Evolutionary conservation across 1,284 basidiomycete genomes (phyloP).

Genomic region (Neolentinus lepideus): DNA sequence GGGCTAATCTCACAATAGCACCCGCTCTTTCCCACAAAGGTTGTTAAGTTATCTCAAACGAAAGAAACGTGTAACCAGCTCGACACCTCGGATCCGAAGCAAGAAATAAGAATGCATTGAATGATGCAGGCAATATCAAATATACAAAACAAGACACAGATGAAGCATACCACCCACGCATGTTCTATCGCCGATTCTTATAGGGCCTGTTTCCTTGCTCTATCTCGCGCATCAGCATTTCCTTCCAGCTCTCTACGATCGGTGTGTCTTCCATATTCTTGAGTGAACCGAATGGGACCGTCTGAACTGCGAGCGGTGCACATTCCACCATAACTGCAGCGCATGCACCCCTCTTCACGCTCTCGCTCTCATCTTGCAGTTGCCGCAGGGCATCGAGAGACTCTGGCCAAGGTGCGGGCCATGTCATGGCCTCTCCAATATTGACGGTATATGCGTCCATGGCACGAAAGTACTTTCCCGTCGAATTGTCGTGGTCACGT

Average conservation of each 20-base stretch:
- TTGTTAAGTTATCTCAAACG: no score
- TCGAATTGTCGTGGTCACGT: conserved; percentile 13
- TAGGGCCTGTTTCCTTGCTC: conserved; percentile 13
- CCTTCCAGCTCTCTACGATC: conserved; percentile 14
- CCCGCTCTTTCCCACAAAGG: no score
- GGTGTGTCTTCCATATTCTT: conserved; percentile 8
- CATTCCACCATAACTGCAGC: conserved; percentile 19
- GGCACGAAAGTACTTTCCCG: conserved; percentile 18
- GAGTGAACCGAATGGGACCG: conserved; percentile 20
- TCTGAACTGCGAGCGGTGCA: conserved; percentile 18
- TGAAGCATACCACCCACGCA: neutral
- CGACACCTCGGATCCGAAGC: no score
- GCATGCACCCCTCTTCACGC: conserved; percentile 10
- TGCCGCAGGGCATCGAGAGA: conserved; percentile 13
- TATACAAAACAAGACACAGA: neutral
- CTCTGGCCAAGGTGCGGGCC: conserved; percentile 17
- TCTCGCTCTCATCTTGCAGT: conserved; percentile 16
- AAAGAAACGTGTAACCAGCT: no score
- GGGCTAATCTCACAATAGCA: no score
- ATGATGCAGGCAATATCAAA: neutral
- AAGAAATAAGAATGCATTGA: no score
- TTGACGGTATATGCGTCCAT: conserved; percentile 11
- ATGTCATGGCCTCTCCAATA: conserved; percentile 13
- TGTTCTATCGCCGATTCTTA: neutral
- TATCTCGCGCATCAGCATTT: conserved; percentile 12